Conservation (phyloP, 257 asterid genomes). For the Solanum dulcamara region DNA sequence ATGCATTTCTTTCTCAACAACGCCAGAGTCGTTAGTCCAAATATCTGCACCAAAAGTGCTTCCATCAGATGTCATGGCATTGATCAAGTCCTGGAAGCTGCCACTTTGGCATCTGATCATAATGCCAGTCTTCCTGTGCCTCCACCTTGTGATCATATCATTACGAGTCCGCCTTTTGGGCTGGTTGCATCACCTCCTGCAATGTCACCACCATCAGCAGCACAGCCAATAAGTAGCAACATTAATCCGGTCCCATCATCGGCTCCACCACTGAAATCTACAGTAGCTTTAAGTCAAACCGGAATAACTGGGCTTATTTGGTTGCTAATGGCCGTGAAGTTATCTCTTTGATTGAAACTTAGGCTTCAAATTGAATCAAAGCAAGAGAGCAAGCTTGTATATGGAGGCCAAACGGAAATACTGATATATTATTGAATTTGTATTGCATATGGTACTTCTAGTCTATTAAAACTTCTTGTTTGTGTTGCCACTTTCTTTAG, state of each 20-base stretch:
- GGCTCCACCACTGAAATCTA: background rate
- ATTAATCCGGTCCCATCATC: background rate
- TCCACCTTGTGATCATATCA: background rate
- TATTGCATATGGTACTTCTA: background rate
- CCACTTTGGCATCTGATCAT: background rate
- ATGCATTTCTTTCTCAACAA: constrained; percentile 46
- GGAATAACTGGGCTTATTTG: background rate
- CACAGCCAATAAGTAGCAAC: background rate
- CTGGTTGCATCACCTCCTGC: background rate
- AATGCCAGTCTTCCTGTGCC: background rate
- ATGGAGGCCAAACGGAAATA: background rate
- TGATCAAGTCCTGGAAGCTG: constrained; percentile 41
- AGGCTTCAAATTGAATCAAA: background rate
- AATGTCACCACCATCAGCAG: background rate
- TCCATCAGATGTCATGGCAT: constrained; percentile 73
- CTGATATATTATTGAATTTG: background rate
- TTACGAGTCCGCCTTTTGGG: background rate
- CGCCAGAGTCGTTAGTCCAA: constrained; percentile 44
- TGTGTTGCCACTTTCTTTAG: background rate
- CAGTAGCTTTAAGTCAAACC: background rate
- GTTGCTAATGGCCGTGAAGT: background rate
- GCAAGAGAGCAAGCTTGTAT: background rate
- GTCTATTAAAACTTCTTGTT: background rate
- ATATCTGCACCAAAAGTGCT: constrained; percentile 41
- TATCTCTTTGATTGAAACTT: background rate